Conservation (phyloP, 2,329 filamentous ascomycete species). For the Cephalotrichum gorgonifer region DNA sequence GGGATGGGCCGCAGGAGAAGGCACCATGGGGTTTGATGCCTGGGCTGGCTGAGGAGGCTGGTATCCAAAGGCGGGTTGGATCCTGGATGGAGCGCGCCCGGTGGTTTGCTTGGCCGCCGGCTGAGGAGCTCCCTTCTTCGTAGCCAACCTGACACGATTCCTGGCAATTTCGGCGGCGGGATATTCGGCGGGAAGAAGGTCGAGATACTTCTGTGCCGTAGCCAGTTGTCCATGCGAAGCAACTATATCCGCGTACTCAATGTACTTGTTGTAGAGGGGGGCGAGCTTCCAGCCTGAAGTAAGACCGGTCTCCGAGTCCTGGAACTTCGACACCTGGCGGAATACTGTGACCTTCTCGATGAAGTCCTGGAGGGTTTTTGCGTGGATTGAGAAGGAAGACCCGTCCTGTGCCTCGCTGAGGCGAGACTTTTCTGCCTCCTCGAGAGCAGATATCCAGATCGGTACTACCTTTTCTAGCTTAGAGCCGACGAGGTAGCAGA, state of each 20-base stretch:
- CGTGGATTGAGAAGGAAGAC: constrained; percentile 85
- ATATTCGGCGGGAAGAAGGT: constrained; percentile 74
- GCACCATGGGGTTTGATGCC: constrained; percentile 13
- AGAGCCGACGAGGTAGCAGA: constrained; percentile 92
- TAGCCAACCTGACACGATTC: constrained; percentile 76
- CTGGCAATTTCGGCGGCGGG: constrained; percentile 80
- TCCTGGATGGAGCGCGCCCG: constrained; percentile 23
- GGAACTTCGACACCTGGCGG: constrained; percentile 85
- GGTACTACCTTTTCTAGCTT: constrained; percentile 94
- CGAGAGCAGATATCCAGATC: constrained; percentile 86
- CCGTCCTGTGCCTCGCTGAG: constrained; percentile 60
- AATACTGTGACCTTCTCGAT: constrained; percentile 98
- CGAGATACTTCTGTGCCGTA: constrained; percentile 83
- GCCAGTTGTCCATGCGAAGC: constrained; percentile 80
- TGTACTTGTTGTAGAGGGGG: constrained; percentile 85
- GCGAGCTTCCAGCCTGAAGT: constrained; percentile 80
- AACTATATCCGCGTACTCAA: constrained; percentile 92
- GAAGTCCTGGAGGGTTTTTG: constrained; percentile 77
- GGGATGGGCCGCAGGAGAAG: constrained; percentile 12
- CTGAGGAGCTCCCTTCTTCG: constrained; percentile 34
- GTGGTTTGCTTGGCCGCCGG: constrained; percentile 12
- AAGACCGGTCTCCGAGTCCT: constrained; percentile 63
- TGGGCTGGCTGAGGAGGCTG: constrained; percentile 32
- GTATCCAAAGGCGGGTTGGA: constrained; percentile 30
- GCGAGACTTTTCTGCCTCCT: constrained; percentile 69